phyloP scores from a whole-genome alignment of 768 basidiomycete genomes.

The Imleria badia region DNA sequence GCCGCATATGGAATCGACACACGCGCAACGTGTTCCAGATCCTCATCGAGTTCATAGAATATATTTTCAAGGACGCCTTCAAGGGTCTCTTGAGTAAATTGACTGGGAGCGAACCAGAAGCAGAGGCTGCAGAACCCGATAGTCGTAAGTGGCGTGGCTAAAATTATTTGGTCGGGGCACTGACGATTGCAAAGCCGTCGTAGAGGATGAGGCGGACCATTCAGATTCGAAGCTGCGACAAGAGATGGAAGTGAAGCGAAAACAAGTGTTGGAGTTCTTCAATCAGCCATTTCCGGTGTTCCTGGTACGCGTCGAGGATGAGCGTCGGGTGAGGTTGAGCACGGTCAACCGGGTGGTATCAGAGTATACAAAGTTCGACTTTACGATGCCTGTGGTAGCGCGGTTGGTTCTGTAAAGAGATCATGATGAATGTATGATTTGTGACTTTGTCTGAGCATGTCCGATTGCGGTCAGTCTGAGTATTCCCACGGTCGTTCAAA shows the following conservation, averaged over 20 bases:
- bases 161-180: neutral
- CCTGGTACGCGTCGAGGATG: slow-evolving; percentile 14
- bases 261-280: slow-evolving; percentile 17
- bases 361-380: slow-evolving; percentile 15
- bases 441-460: no score
- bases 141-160: slow-evolving; percentile 1
- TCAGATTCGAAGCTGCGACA: slow-evolving; percentile 7
- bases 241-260: slow-evolving; percentile 17
- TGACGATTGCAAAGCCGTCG: slow-evolving; percentile 4
- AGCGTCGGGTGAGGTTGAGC: slow-evolving; percentile 16
- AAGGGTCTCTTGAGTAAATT: neutral
- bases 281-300: slow-evolving; percentile 15
- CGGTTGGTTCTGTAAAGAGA: slow-evolving; percentile 13
- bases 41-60: slow-evolving; percentile 17
- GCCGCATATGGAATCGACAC: slow-evolving; percentile 21
- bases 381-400: slow-evolving; percentile 17
- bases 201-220: neutral
- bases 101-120: neutral
- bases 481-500: no score
- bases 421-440: neutral
- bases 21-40: slow-evolving; percentile 16
- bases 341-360: slow-evolving; percentile 12
- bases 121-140: neutral
- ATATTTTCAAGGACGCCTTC: slow-evolving; percentile 2
- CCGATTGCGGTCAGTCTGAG: no score